Base-by-base conservation (phyloP, 2,329 filamentous ascomycete species). In the Exophiala sp. region DNA sequence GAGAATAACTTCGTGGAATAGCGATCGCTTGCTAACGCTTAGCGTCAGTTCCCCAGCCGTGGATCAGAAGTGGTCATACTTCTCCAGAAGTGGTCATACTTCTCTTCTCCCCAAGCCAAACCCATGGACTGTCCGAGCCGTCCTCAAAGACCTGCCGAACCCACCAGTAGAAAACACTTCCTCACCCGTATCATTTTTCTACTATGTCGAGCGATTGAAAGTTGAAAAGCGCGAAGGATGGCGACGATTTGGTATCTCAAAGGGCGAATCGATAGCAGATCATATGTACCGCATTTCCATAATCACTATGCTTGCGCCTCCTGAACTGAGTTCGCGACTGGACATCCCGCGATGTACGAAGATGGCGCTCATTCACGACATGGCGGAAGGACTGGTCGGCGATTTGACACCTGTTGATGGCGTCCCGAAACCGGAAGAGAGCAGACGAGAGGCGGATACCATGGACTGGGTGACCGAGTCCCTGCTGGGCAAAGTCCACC, bases 241-340 rank as follows among this genome's bases (percentile, higher is more conserved):
- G 94, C 83, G 88, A 52, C 84, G 94, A 35, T 96, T 96, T 69
- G 85, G 84, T 36, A 90, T 99, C 63, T 63, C 70, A 52, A 61
- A 62, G 54, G 88, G 89, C 69, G 94, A 99, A 73, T 95, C 90
- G 2, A 96, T 99, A 68, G 82, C 89, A 50, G 94, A 99, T 75
- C 94, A 99, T 79, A 99, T 99, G 94, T 99, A 97, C 75, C 91
- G 94, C 74, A 99, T 99, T 94, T 90, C 91, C 46, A 82, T 99
- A 63, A 90, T 99, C 71, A 91, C 89, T 60, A 89, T 99, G 85
- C 83, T 96, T 61, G 91, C 90, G 2, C 92, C 94, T 1, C 79
- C 88, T 0, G 74, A 86, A 1, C 82, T 96, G 9, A 79, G 84
- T 2, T 73, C 83, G 0, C 81, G 81, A 36, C 78, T 97, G 66